Evolutionary conservation across 164 flowering plant species (phyloP).

Genomic region (Liriodendron chinense): DNA sequence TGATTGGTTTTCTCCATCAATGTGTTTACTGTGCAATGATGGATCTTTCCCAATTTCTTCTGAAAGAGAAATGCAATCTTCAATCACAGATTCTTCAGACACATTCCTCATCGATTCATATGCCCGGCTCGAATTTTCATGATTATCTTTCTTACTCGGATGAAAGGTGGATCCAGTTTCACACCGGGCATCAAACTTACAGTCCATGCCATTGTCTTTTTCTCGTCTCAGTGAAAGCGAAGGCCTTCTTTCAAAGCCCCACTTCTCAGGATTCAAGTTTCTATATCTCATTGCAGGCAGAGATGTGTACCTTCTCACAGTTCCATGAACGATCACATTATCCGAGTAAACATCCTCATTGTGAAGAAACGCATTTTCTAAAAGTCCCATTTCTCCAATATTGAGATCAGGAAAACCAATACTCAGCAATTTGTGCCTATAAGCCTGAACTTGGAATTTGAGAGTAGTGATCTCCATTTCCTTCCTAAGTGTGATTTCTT

Average conservation of each 20-base stretch:
- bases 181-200: constrained; percentile 13
- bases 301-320: constrained; percentile 38
- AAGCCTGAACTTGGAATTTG: constrained; percentile 71
- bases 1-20: constrained; percentile 9
- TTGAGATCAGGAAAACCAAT: constrained; percentile 49
- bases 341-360: constrained; percentile 23
- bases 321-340: constrained; percentile 17
- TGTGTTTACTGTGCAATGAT: constrained; percentile 29
- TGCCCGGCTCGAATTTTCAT: not conserved
- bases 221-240: not conserved
- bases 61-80: constrained; percentile 39
- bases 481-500: constrained; percentile 60
- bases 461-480: constrained; percentile 82
- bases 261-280: constrained; percentile 17
- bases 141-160: not conserved
- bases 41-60: constrained; percentile 54
- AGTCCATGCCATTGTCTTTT: constrained; percentile 9
- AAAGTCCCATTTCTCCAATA: constrained; percentile 26
- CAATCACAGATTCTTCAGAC: constrained; percentile 19
- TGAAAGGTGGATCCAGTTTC: not conserved
- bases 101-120: constrained; percentile 17
- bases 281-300: constrained; percentile 29
- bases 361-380: constrained; percentile 28
- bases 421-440: constrained; percentile 54
- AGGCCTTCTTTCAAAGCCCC: constrained; percentile 17